These are phyloP conservation scores for Plantago rigida DNA, from an alignment of 305 asterid genomes.

Conservation along the genomic window DNA sequence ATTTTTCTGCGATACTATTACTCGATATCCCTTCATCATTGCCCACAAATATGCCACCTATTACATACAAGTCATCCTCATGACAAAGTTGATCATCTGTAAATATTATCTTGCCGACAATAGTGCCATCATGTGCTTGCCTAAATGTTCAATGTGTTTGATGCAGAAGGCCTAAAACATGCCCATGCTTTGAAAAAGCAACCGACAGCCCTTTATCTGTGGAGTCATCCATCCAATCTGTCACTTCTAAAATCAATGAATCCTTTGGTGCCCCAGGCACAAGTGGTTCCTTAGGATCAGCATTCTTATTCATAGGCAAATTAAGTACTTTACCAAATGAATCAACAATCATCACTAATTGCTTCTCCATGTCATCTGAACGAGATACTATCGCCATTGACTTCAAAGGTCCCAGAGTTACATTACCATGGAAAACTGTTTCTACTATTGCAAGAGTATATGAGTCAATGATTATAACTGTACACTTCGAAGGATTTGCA, in stretches of 20 bases:
- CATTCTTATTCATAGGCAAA: conserved; percentile 53
- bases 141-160: conserved; percentile 62
- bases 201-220: conserved; percentile 42
- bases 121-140: conserved; percentile 45
- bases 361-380: conserved; percentile 48
- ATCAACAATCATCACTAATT: conserved; percentile 66
- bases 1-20: conserved; percentile 41
- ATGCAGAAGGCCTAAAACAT: conserved; percentile 60
- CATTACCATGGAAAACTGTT: conserved; percentile 72
- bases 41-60: conserved; percentile 58
- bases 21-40: conserved; percentile 32
- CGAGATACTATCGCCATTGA: conserved; percentile 51
- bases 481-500: conserved; percentile 44
- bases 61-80: conserved; percentile 40
- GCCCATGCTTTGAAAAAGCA: conserved; percentile 48
- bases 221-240: conserved; percentile 48
- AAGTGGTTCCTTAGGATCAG: conserved; percentile 38
- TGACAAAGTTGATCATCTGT: conserved; percentile 48
- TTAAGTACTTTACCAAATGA: conserved; percentile 58
- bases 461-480: conserved; percentile 64
- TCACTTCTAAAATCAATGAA: conserved; percentile 36
- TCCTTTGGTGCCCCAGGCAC: conserved; percentile 30
- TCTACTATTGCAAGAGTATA: conserved; percentile 70
- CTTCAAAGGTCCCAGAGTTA: conserved; percentile 69
- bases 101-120: conserved; percentile 60